A percentile compares a stretch with the other conserved stretches of the same genome.
Evolutionary conservation across 495 filamentous ascomycete genomes (phyloP).

Genomic region (Xylaria nigripes): DNA sequence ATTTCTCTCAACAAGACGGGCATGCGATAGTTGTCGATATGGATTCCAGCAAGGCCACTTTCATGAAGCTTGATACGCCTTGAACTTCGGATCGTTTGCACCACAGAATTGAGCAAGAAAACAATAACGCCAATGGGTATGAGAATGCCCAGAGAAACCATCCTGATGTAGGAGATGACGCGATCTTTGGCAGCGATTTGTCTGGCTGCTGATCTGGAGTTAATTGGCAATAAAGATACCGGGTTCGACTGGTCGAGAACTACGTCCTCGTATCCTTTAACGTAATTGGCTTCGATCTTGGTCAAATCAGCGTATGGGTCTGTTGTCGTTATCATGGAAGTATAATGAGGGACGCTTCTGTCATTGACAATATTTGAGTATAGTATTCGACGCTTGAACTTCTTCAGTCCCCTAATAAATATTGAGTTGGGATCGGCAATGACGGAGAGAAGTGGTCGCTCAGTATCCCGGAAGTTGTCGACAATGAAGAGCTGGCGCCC

Average conservation of each 20-base stretch:
- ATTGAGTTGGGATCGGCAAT: constrained; percentile 78
- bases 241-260: constrained; percentile 65
- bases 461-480: constrained; percentile 76
- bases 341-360: constrained; percentile 71
- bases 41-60: constrained; percentile 55
- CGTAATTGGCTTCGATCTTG: constrained; percentile 58
- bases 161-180: constrained; percentile 21
- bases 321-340: constrained; percentile 59
- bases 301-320: constrained; percentile 68
- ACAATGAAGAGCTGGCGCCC: constrained; percentile 82
- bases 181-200: constrained; percentile 9
- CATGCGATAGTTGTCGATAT: constrained; percentile 58
- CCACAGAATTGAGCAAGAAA: constrained; percentile 65
- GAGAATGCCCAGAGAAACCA: constrained; percentile 53
- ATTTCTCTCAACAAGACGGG: constrained; percentile 68
- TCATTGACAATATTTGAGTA: constrained; percentile 88
- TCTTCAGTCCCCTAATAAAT: constrained; percentile 70
- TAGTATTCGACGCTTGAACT: constrained; percentile 62
- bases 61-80: constrained; percentile 70
- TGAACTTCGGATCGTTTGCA: constrained; percentile 65
- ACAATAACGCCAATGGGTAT: constrained; percentile 58
- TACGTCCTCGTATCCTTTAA: constrained; percentile 63
- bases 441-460: constrained; percentile 67
- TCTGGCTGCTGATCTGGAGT: constrained; percentile 14
- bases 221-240: constrained; percentile 38